phyloP scores from a whole-genome alignment of 345 rosid genomes.

The Eucalyptus curtisii region DNA sequence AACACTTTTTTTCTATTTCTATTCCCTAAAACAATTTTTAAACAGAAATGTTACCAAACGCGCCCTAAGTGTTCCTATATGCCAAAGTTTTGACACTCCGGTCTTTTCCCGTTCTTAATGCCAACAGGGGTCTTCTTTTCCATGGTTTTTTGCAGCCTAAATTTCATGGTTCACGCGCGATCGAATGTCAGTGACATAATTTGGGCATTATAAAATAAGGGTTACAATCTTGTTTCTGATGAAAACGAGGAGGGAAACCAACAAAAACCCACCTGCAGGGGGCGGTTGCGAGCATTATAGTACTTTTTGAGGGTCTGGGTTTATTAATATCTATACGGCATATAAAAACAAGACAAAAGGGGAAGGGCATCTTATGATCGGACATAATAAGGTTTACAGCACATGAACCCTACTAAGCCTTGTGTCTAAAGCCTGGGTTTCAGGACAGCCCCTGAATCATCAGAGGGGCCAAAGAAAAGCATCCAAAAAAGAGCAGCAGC shows the following conservation, averaged over 20 bases:
- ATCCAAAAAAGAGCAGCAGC: not conserved
- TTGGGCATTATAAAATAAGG: not conserved
- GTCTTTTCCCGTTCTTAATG: not conserved
- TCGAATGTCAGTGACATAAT: not conserved
- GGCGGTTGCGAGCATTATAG: not conserved
- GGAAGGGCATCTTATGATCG: not conserved
- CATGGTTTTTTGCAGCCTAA: not conserved
- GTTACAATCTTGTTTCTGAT: not conserved
- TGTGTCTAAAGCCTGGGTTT: not conserved
- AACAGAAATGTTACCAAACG: too few relatives aligned
- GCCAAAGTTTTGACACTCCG: too few relatives aligned
- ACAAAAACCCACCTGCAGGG: not conserved
- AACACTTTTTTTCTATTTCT: too few relatives aligned
- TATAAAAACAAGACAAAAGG: not conserved
- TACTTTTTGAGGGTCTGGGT: not conserved
- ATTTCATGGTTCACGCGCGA: not conserved
- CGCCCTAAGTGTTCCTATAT: rapidly evolving
- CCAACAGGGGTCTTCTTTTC: not conserved
- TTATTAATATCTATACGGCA: not conserved
- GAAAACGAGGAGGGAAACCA: not conserved
- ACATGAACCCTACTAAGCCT: not conserved
- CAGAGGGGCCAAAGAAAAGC: not conserved
- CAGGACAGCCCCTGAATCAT: not conserved
- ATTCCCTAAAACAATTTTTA: too few relatives aligned
- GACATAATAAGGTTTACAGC: not conserved